Percentiles rank a stretch among this genome's conserved stretches.
Evolutionary conservation across 306 rosid species (phyloP).

Genomic region (Medicago arabica): DNA sequence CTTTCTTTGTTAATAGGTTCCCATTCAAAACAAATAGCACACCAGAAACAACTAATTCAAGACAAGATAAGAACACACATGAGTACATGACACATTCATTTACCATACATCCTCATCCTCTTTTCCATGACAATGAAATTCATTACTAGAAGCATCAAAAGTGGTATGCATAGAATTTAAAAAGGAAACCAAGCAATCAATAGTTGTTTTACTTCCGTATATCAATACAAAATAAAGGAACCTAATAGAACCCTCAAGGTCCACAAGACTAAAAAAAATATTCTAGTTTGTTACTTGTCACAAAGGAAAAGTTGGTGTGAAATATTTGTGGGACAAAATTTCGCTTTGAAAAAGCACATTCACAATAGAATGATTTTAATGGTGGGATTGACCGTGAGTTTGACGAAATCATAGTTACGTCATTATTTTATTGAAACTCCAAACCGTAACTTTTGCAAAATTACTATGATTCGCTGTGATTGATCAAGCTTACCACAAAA

Average conservation of each 20-base stretch:
- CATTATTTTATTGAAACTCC: too few relatives aligned
- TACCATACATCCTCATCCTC: not conserved
- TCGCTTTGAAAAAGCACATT: not conserved
- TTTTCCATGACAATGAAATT: constrained; percentile 27
- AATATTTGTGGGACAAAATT: not conserved
- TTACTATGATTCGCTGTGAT: too few relatives aligned
- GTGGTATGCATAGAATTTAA: not conserved
- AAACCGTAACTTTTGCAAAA: too few relatives aligned
- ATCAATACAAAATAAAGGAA: constrained; percentile 30
- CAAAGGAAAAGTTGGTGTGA: constrained; percentile 27
- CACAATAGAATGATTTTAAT: not conserved
- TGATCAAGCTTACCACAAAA: too few relatives aligned
- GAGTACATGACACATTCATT: not conserved
- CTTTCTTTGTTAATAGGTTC: constrained; percentile 32
- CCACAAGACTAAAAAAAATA: constrained; percentile 23
- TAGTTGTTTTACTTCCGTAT: not conserved
- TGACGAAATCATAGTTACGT: too few relatives aligned
- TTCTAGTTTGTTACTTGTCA: constrained; percentile 17
- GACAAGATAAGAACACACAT: constrained; percentile 15
- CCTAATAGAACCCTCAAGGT: constrained; percentile 30
- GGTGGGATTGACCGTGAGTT: too few relatives aligned
- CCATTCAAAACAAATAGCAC: constrained; percentile 36
- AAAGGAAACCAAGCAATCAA: not conserved
- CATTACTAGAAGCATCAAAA: constrained; percentile 32
- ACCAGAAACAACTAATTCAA: constrained; percentile 4